A percentile compares a stretch with the other conserved stretches of the same genome.
Conservation (phyloP, 2,329 filamentous ascomycete genomes). For the Sordariomycetes sp. region DNA sequence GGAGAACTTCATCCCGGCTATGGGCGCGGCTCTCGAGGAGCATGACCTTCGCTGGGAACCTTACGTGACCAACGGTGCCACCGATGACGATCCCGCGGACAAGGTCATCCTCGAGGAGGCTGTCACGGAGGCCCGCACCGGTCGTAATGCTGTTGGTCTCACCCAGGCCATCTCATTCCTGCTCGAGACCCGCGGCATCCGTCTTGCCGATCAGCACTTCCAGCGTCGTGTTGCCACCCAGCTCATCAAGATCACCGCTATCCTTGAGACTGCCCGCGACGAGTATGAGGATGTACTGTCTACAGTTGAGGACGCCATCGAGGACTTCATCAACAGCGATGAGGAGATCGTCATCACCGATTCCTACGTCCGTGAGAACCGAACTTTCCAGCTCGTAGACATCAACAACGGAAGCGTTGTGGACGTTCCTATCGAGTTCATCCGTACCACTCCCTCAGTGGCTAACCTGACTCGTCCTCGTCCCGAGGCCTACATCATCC, state of each 20-base stretch:
- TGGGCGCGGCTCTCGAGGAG: slow-evolving; percentile 12
- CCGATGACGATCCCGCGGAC: slow-evolving; percentile 6
- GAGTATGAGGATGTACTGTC: slow-evolving; percentile 10
- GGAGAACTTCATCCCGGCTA: slow-evolving; percentile 9
- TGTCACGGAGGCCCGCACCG: slow-evolving; percentile 13
- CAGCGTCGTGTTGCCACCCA: slow-evolving; percentile 18
- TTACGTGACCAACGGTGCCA: slow-evolving; percentile 12
- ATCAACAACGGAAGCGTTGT: slow-evolving; percentile 13
- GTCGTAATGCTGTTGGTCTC: slow-evolving; percentile 14
- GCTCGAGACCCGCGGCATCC: slow-evolving; percentile 16
- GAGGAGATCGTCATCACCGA: slow-evolving; percentile 17
- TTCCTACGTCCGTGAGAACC: slow-evolving; percentile 8
- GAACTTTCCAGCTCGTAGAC: slow-evolving; percentile 16
- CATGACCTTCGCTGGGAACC: slow-evolving; percentile 14
- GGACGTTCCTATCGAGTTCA: slow-evolving; percentile 12
- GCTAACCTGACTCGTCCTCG: slow-evolving; percentile 15
- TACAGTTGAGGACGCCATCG: slow-evolving; percentile 11
- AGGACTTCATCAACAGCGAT: slow-evolving; percentile 11
- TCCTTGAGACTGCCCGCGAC: slow-evolving; percentile 15
- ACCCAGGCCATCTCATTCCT: slow-evolving; percentile 16
- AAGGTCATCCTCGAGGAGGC: slow-evolving; percentile 14
- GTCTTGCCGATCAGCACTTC: slow-evolving; percentile 19
- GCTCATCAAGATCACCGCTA: slow-evolving; percentile 12
- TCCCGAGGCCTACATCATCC: slow-evolving; percentile 17
- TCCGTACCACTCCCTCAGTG: slow-evolving; percentile 13